These are phyloP conservation scores for Suhomyces yuchorum DNA, from an alignment of 1,139 yeast species.

Conservation along the genomic window DNA sequence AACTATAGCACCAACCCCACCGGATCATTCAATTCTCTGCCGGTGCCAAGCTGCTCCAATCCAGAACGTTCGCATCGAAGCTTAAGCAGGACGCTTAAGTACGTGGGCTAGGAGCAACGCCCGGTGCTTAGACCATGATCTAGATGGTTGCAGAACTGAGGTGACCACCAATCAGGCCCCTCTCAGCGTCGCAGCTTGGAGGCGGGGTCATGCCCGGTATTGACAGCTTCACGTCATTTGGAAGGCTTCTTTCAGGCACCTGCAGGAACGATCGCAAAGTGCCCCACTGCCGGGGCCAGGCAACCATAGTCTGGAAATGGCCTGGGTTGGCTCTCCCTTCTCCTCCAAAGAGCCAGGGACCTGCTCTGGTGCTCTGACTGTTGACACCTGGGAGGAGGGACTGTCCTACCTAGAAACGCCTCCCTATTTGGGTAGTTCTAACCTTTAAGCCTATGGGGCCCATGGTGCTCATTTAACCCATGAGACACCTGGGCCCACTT, in stretches of 20 bases:
- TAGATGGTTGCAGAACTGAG: neutral
- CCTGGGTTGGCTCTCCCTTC: neutral
- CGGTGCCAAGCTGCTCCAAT: neutral
- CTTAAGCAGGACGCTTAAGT: neutral
- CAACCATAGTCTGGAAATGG: too few species aligned
- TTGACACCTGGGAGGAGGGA: too few species aligned
- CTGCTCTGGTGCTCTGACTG: too few species aligned
- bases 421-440: too few species aligned
- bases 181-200: neutral
- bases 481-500: too few species aligned
- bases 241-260: neutral
- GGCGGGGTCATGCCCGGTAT: neutral
- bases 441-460: too few species aligned
- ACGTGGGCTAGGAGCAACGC: neutral
- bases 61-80: neutral
- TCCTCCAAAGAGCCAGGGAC: too few species aligned
- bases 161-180: neutral
- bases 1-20: too few species aligned
- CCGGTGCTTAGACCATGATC: neutral
- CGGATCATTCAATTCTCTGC: neutral
- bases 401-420: too few species aligned
- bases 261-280: too few species aligned
- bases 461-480: too few species aligned
- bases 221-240: neutral
- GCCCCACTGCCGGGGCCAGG: too few species aligned